These are phyloP conservation scores for Aspergillus wentii DNA, from an alignment of 495 filamentous ascomycete species.

Conservation along the genomic window DNA sequence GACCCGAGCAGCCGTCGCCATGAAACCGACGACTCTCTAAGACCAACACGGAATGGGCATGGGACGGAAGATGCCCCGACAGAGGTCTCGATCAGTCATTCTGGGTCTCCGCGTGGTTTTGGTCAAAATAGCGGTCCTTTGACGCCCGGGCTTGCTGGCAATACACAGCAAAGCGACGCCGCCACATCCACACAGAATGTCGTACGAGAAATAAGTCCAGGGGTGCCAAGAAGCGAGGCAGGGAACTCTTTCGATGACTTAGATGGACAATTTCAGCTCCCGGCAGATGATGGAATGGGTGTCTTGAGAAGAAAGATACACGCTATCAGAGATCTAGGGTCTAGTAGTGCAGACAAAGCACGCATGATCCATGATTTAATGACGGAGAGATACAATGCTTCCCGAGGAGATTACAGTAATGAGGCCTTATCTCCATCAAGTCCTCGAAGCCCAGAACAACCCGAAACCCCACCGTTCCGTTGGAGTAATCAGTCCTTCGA, in stretches of 20 bases:
- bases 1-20: constrained; percentile 24
- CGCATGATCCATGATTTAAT: constrained; percentile 77
- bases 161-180: too few species aligned
- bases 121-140: too few species aligned
- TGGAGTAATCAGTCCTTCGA: constrained; percentile 21
- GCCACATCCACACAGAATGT: constrained; percentile 1
- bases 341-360: constrained; percentile 72
- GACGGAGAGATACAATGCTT: constrained; percentile 68
- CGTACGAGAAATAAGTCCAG: constrained; percentile 1
- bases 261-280: constrained; percentile 45
- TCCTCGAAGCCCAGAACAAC: constrained; percentile 28
- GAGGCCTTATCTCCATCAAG: constrained; percentile 26
- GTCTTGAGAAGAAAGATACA: constrained; percentile 70
- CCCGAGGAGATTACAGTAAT: constrained; percentile 27
- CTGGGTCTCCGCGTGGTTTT: too few species aligned
- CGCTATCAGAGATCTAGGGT: constrained; percentile 59
- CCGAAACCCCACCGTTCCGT: constrained; percentile 28
- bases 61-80: neutral
- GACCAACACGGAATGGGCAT: constrained; percentile 5
- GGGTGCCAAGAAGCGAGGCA: neutral
- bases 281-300: constrained; percentile 91
- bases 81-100: too few species aligned
- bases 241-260: constrained; percentile 9
- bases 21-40: constrained; percentile 12
- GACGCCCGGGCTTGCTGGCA: too few species aligned